These are phyloP conservation scores for Scutellaria galericulata DNA, from an alignment of 257 asterid species.

Conservation along the genomic window DNA sequence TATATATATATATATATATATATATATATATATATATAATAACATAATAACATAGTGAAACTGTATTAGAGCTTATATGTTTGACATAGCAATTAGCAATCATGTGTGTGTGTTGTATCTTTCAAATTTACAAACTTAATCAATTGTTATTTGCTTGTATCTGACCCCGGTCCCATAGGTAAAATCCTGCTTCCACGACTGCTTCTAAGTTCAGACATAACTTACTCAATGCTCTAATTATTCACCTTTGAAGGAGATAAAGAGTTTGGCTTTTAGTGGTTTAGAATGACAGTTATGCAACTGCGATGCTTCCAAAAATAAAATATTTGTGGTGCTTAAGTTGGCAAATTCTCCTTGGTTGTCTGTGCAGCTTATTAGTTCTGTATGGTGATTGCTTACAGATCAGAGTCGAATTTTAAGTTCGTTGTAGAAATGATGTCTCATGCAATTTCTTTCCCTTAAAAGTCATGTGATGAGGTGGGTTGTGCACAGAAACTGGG, in stretches of 20 bases:
- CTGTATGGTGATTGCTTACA: background rate
- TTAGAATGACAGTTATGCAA: background rate
- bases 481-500: conserved; percentile 15
- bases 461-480: conserved; percentile 21
- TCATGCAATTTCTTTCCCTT: conserved; percentile 6
- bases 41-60: too few species aligned
- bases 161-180: too few species aligned
- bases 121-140: too few species aligned
- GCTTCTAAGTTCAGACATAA: too few species aligned
- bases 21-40: too few species aligned
- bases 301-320: background rate
- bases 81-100: too few species aligned
- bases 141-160: too few species aligned
- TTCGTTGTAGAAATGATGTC: background rate
- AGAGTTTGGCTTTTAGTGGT: background rate
- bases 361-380: conserved; percentile 18
- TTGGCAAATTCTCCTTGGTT: background rate
- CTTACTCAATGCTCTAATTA: too few species aligned
- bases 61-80: too few species aligned
- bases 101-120: too few species aligned
- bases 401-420: conserved; percentile 14
- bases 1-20: too few species aligned
- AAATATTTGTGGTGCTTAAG: background rate
- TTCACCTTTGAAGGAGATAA: conserved; percentile 7
- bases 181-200: too few species aligned